Evolutionary conservation across 1,284 basidiomycete species (phyloP).

Genomic region (Marasmius sp.): DNA sequence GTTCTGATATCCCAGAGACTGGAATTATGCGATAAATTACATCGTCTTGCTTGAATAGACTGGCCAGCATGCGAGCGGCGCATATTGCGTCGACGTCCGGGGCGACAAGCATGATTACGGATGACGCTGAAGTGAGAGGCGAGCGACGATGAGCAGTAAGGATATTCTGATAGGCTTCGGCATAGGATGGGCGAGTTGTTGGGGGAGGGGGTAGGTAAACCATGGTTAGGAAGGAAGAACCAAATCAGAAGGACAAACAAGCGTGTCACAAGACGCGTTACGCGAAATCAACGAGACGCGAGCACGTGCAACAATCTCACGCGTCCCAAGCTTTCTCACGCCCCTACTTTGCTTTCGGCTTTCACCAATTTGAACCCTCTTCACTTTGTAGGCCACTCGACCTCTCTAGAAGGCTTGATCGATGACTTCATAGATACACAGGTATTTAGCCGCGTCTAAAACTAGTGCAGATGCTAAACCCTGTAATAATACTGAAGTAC

Average conservation of each 20-base stretch:
- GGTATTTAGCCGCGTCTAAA: too few species aligned
- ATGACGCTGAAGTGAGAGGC: slow-evolving; percentile 74
- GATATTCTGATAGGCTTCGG: slow-evolving; percentile 79
- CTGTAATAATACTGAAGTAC: too few species aligned
- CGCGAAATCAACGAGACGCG: background rate
- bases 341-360: background rate
- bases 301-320: background rate
- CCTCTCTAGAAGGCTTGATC: too few species aligned
- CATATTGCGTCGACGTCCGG: slow-evolving; percentile 91
- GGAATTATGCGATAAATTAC: slow-evolving; percentile 90
- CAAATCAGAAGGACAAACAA: background rate
- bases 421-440: too few species aligned
- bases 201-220: slow-evolving; percentile 70
- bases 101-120: slow-evolving; percentile 82
- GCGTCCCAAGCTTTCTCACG: background rate
- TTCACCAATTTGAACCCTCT: background rate
- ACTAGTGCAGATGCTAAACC: too few species aligned
- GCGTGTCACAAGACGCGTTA: slow-evolving; percentile 1
- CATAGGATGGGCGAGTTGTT: slow-evolving; percentile 66
- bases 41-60: slow-evolving; percentile 91
- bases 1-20: slow-evolving; percentile 82
- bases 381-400: too few species aligned
- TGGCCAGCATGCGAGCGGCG: slow-evolving; percentile 87
- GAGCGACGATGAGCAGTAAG: slow-evolving; percentile 73
- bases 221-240: slow-evolving; percentile 35